Conservation (phyloP, 805 yeast genomes). For the Isabelozyma rhagii region DNA sequence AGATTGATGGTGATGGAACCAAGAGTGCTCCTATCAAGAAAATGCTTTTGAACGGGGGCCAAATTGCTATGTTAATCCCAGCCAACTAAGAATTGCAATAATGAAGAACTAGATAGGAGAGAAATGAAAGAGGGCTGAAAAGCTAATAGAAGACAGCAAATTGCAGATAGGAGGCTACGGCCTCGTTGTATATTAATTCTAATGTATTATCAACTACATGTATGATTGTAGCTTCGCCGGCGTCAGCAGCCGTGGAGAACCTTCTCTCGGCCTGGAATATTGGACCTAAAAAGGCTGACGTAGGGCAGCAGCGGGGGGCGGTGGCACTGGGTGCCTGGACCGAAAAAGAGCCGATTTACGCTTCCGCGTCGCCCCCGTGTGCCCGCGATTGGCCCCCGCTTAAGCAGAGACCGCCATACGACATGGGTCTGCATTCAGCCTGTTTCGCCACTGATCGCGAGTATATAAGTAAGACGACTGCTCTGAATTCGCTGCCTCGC, state of each 20-base stretch:
- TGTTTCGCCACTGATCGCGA: background rate
- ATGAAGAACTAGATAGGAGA: background rate
- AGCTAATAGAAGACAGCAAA: no score
- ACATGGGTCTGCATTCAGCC: background rate
- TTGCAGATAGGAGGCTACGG: no score
- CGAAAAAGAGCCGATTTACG: no score
- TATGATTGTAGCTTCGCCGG: background rate
- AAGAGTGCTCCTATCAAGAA: slow-evolving; percentile 47
- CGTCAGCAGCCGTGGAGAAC: no score
- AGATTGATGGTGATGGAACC: slow-evolving; percentile 44
- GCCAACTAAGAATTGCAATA: background rate
- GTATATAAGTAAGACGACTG: background rate
- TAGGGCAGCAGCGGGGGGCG: no score
- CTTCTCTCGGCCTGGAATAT: no score
- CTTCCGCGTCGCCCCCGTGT: no score
- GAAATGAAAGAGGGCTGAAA: no score
- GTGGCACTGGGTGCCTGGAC: no score
- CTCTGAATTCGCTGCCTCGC: background rate
- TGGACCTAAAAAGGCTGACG: no score
- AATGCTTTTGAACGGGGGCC: slow-evolving; percentile 70
- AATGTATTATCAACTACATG: background rate
- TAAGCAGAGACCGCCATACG: background rate
- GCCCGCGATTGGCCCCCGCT: no score
- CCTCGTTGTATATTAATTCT: background rate
- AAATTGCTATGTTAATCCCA: slow-evolving; percentile 59